Base-by-base conservation (phyloP, 129 eudicot genomes). In the Flaveria trinervia region DNA sequence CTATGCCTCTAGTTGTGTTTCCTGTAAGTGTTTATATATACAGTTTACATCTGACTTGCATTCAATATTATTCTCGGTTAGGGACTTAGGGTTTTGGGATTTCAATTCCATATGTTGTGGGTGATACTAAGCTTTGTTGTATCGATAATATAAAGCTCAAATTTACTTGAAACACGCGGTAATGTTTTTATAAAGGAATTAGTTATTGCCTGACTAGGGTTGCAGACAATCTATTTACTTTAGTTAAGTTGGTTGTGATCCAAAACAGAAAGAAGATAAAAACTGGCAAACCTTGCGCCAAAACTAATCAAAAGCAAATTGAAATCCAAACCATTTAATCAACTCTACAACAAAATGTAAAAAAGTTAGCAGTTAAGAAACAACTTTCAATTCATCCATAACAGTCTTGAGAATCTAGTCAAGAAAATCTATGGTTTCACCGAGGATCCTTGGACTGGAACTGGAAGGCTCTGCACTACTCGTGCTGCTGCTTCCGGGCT, bases 401-500 rank as follows among this genome's bases (percentile, higher is more conserved):
- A 17, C 7, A 56, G 62, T 56, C 62, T 56, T 17, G 62, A 56
- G 28, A 56, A 45, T 18, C 62, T 56, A 22, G 18, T 56, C 62
- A 56, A 56, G 30, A 18, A 56, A 18, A 41, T 6, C 5, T 43
- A 41, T 56, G 13, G 26, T 12, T 11, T 41, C 55, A 39, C 25
- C 16, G 1, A 68, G 68, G 52, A 73, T 41, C 56, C 68, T 52
- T 4, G 77, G 77, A 20, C 56, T 64, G 9, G 77, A 54, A 17
- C 67, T 18, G 11, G 77, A 72, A 54, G 67, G 9, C 43, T 23
- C 77, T 16, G 77, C 66, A 41, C 51, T 54, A 56, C 20, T 73
- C 11, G 22, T 13, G 52, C 39, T 73, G 51, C 11, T 56, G 26
- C 12, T 56, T 45, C 2, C 13, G 62, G 68, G 22, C 43, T 16